These are phyloP conservation scores for Daldinia caldariorum DNA, from an alignment of 495 filamentous ascomycete species.

Conservation along the genomic window DNA sequence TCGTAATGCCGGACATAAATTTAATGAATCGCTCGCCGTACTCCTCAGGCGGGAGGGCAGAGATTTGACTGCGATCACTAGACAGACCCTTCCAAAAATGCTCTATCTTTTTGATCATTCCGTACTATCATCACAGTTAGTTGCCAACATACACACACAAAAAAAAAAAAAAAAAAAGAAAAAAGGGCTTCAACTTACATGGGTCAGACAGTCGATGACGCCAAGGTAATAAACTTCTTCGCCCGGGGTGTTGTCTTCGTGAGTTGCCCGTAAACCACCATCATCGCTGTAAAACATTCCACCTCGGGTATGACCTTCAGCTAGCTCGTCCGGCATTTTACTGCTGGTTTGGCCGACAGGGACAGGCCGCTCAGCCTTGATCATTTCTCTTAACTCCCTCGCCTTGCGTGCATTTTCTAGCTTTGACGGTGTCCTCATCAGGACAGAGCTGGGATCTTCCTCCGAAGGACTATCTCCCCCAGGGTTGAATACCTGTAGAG, in stretches of 20 bases:
- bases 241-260: slow-evolving; percentile 83
- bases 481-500: slow-evolving; percentile 93
- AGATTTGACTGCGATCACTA: slow-evolving; percentile 82
- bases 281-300: slow-evolving; percentile 86
- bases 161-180: no score
- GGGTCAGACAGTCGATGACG: slow-evolving; percentile 96
- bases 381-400: slow-evolving; percentile 87
- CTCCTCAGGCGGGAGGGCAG: slow-evolving; percentile 86
- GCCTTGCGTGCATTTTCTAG: slow-evolving; percentile 93
- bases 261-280: slow-evolving; percentile 91
- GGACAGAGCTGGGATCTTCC: slow-evolving; percentile 64
- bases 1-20: slow-evolving; percentile 91
- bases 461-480: slow-evolving; percentile 72
- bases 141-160: neutral
- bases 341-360: slow-evolving; percentile 86
- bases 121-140: slow-evolving; percentile 71
- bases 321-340: slow-evolving; percentile 86
- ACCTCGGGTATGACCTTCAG: slow-evolving; percentile 63
- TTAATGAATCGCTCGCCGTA: slow-evolving; percentile 95
- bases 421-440: slow-evolving; percentile 93
- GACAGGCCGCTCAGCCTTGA: slow-evolving; percentile 91
- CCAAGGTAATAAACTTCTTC: slow-evolving; percentile 98
- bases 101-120: slow-evolving; percentile 85
- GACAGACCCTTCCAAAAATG: slow-evolving; percentile 94
- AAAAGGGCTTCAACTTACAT: slow-evolving; percentile 68